These are phyloP conservation scores for Erodium texanum DNA, from an alignment of 441 rosid species.

Conservation along the genomic window DNA sequence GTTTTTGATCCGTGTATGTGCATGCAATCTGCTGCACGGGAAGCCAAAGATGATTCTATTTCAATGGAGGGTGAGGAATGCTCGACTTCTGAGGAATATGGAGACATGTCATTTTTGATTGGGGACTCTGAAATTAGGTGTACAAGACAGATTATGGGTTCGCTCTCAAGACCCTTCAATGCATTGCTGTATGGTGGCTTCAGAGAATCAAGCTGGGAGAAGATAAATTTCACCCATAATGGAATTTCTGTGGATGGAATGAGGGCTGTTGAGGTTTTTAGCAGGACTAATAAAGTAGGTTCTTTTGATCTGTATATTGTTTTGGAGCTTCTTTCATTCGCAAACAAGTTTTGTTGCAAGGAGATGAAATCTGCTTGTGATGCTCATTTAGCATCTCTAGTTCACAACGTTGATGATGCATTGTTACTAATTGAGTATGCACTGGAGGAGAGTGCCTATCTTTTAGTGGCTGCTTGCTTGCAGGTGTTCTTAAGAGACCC, in stretches of 20 bases:
- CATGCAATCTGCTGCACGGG: conserved; percentile 22
- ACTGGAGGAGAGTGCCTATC: conserved; percentile 61
- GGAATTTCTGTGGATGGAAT: conserved; percentile 64
- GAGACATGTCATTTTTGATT: conserved; percentile 68
- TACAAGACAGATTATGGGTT: conserved; percentile 53
- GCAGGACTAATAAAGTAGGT: conserved; percentile 52
- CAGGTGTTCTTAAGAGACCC: conserved; percentile 85
- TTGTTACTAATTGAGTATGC: conserved; percentile 68
- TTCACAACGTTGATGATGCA: conserved; percentile 51
- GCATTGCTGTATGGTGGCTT: conserved; percentile 77
- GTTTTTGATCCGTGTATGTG: conserved; percentile 47
- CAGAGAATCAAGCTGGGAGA: conserved; percentile 51
- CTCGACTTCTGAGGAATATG: conserved; percentile 35
- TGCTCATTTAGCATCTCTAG: conserved; percentile 56
- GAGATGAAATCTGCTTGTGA: conserved; percentile 79
- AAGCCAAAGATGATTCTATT: conserved; percentile 21
- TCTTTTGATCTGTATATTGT: conserved; percentile 38
- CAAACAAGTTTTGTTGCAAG: conserved; percentile 76
- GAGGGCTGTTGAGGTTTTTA: conserved; percentile 62
- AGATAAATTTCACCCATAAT: conserved; percentile 57
- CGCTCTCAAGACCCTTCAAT: conserved; percentile 61
- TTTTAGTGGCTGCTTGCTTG: conserved; percentile 77
- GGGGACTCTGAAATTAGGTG: conserved; percentile 80
- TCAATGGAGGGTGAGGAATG: conserved; percentile 34
- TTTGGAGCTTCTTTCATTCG: conserved; percentile 74